A percentile compares a stretch with the other conserved stretches of the same genome.
These are phyloP conservation scores for Fraxinus dipetala DNA, from an alignment of 305 asterid species.

Conservation along the genomic window DNA sequence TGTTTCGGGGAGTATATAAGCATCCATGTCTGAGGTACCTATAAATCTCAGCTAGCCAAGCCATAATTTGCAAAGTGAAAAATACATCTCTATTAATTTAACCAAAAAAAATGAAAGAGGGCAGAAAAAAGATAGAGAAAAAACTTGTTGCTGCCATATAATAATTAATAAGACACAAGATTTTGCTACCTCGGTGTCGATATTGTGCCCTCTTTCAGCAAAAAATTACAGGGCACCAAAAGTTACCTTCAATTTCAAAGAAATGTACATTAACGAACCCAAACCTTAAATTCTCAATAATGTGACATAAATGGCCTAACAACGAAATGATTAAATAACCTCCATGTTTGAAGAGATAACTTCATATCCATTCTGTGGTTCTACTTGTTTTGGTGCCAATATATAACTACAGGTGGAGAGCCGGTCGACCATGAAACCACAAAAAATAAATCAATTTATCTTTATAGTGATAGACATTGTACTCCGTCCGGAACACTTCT, in stretches of 20 bases:
- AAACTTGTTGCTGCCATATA: background rate
- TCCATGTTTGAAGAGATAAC: conserved; percentile 33
- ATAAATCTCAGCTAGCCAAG: background rate
- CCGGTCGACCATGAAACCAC: conserved; percentile 24
- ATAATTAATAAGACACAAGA: background rate
- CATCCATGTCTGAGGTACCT: background rate
- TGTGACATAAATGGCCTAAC: conserved; percentile 33
- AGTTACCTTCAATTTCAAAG: conserved; percentile 25
- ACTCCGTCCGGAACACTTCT: conserved; percentile 65
- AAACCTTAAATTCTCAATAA: conserved; percentile 36
- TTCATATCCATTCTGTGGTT: conserved; percentile 34
- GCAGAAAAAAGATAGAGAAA: background rate
- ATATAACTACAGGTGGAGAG: conserved; percentile 29
- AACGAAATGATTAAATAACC: conserved; percentile 25
- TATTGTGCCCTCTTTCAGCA: conserved; percentile 16
- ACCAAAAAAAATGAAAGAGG: too few relatives aligned
- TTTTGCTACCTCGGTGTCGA: background rate
- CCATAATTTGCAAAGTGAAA: background rate
- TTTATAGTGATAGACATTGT: conserved; percentile 74
- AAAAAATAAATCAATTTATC: conserved; percentile 34
- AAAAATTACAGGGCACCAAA: conserved; percentile 39
- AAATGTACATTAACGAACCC: conserved; percentile 38
- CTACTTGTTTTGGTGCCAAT: conserved; percentile 40
- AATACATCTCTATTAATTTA: background rate
- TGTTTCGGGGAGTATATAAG: background rate